Evolutionary conservation across 2,329 filamentous ascomycete genomes (phyloP), one percentile per base, ranked within the genome.

Genomic region (Corinectria fuckeliana): DNA sequence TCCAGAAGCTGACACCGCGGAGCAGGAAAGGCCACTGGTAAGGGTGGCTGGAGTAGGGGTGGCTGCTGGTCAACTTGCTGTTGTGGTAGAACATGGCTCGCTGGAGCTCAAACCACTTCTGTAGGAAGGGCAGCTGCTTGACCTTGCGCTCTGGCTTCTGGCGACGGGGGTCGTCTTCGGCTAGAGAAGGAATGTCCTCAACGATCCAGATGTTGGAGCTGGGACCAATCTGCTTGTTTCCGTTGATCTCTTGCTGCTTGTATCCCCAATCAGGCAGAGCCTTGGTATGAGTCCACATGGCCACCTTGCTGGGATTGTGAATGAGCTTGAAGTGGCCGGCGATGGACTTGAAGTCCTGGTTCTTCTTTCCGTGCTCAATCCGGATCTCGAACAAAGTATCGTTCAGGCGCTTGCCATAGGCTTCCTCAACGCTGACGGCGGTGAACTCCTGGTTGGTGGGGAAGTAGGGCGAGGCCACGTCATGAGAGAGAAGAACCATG

Each of bases 61-160:
- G 95, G 74, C 92, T 96, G 80, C 93, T 96, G 42, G 95, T 99
- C 74, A 99, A 82, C 71, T 96, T 94, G 77, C 93, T 98, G 85
- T 99, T 99, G 84, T 99, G 95, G 85, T 91, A 94, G 85, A 99
- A 99, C 93, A 99, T 99, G 70, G 93, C 92, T 49, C 94, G 88
- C 79, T 99, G 95, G 58, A 99, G 85, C 81, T 99, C 95, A 65
- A 97, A 87, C 84, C 94, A 99, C 81, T 99, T 99, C 72, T 86
- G 87, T 66, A 97, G 80, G 85, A 99, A 99, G 16, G 93, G 89
- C 72, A 98, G 76, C 18, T 83, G 83, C 82, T 96, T 97, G 73
- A 94, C 85, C 79, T 94, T 85, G 70, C 88, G 89, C 71, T 89
- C 85, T 62, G 91, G 85, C 80, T 91, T 95, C 60, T 87, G 80